Evolutionary conservation across 1,139 yeast genomes (phyloP).

Genomic region (Dujonia santamariae): DNA sequence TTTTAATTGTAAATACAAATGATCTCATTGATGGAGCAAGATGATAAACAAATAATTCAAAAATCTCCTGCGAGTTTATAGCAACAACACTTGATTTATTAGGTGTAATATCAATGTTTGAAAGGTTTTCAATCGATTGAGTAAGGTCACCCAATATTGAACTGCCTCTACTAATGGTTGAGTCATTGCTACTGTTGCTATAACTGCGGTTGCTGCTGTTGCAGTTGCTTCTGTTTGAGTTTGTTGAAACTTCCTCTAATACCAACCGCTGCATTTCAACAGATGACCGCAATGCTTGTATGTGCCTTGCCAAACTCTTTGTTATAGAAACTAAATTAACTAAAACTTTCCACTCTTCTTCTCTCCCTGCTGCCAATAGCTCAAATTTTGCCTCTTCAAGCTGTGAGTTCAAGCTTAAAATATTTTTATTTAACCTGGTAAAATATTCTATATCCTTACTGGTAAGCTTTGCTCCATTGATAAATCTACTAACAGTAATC

Average conservation of each 20-base stretch:
- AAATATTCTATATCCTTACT: constrained; percentile 35
- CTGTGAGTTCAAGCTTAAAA: constrained; percentile 36
- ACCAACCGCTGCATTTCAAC: constrained; percentile 62
- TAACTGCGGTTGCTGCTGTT: constrained; percentile 18
- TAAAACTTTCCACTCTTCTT: constrained; percentile 47
- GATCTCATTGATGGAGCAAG: constrained; percentile 75
- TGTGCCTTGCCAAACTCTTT: constrained; percentile 50
- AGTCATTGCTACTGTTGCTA: constrained; percentile 9
- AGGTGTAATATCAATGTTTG: constrained; percentile 14
- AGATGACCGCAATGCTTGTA: constrained; percentile 68
- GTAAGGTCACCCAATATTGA: constrained; percentile 14
- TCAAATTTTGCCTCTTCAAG: constrained; percentile 68
- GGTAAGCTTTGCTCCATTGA: constrained; percentile 47
- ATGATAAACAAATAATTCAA: constrained; percentile 62
- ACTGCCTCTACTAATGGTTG: constrained; percentile 18
- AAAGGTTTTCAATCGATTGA: constrained; percentile 26
- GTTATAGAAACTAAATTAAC: constrained; percentile 49
- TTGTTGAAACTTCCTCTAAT: constrained; percentile 18
- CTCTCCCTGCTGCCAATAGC: constrained; percentile 51
- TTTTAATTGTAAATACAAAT: constrained; percentile 60
- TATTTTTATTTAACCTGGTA: constrained; percentile 36
- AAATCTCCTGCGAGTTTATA: constrained; percentile 48
- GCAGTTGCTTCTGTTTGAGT: constrained; percentile 7
- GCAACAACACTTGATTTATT: constrained; percentile 22
- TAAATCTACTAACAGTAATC: constrained; percentile 50